phyloP scores from a whole-genome alignment of 176 grass and related monocot genomes.

The Luzula sylvatica region DNA sequence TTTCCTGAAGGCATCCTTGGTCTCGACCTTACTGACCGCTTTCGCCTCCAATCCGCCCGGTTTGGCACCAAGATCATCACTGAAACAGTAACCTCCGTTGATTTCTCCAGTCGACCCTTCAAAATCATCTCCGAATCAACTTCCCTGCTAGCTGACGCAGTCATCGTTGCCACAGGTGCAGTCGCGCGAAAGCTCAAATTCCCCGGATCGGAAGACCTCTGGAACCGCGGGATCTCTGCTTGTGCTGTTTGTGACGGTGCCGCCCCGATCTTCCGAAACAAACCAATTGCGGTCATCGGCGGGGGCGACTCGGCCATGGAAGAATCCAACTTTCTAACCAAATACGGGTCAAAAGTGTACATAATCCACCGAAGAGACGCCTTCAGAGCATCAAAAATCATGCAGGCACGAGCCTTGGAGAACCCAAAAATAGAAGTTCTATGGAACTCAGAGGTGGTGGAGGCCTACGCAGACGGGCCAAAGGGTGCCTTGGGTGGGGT shows the following conservation, averaged over 20 bases:
- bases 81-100: constrained; percentile 67
- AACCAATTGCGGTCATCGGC: constrained; percentile 73
- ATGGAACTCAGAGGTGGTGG: constrained; percentile 77
- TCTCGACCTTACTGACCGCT: constrained; percentile 64
- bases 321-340: constrained; percentile 96
- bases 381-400: constrained; percentile 96
- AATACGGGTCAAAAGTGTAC: constrained; percentile 85
- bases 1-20: constrained; percentile 74
- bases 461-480: constrained; percentile 47
- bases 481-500: constrained; percentile 51
- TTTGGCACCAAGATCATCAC: constrained; percentile 63
- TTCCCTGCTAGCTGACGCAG: constrained; percentile 52
- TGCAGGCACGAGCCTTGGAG: constrained; percentile 67
- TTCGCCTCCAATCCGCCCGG: constrained; percentile 48
- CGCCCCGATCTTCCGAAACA: constrained; percentile 73
- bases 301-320: constrained; percentile 98
- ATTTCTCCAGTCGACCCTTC: constrained; percentile 58
- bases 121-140: constrained; percentile 51
- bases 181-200: constrained; percentile 79
- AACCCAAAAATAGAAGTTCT: constrained; percentile 82
- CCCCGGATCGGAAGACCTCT: constrained; percentile 54
- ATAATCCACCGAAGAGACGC: constrained; percentile 80
- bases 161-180: constrained; percentile 79
- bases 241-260: constrained; percentile 99
- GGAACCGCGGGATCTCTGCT: constrained; percentile 92